Percentiles rank a stretch among this genome's conserved stretches.
Evolutionary conservation across 176 grass and related monocot species (phyloP).

Genomic region (Miscanthus lutarioriparius): DNA sequence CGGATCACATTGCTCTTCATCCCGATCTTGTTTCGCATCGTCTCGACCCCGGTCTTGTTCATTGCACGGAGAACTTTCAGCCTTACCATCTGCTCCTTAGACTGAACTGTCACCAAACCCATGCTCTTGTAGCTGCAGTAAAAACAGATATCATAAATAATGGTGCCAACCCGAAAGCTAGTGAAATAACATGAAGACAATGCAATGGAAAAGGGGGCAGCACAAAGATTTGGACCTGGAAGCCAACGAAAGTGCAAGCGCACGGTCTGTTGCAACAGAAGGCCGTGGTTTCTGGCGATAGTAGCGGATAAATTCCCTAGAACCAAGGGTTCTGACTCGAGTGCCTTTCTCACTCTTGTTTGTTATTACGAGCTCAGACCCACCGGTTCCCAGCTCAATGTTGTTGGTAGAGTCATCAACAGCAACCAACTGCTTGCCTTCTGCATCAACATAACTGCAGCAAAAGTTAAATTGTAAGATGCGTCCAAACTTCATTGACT

Average conservation of each 20-base stretch:
- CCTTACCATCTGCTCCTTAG: constrained; percentile 77
- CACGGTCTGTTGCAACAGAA: constrained; percentile 62
- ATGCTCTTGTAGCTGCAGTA: constrained; percentile 71
- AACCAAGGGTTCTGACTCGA: constrained; percentile 65
- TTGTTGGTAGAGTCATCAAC: constrained; percentile 44
- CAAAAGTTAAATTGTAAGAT: background rate
- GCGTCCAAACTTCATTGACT: background rate
- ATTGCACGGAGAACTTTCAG: constrained; percentile 83
- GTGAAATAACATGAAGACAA: background rate
- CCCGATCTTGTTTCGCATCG: constrained; percentile 76
- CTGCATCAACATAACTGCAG: constrained; percentile 75
- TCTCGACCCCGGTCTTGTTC: constrained; percentile 67
- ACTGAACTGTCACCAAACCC: constrained; percentile 89
- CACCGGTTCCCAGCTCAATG: constrained; percentile 76
- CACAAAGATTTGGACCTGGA: constrained; percentile 52
- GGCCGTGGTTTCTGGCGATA: constrained; percentile 87
- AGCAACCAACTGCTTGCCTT: constrained; percentile 74
- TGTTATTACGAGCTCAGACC: constrained; percentile 78
- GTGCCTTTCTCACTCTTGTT: constrained; percentile 63
- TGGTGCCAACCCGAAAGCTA: background rate
- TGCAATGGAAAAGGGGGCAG: background rate
- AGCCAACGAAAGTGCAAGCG: constrained; percentile 70
- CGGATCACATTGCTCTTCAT: constrained; percentile 94
- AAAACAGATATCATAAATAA: background rate
- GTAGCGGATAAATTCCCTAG: constrained; percentile 82